Conservation (phyloP, 108 stramenopile species). For the Nannochloropsis salina region DNA sequence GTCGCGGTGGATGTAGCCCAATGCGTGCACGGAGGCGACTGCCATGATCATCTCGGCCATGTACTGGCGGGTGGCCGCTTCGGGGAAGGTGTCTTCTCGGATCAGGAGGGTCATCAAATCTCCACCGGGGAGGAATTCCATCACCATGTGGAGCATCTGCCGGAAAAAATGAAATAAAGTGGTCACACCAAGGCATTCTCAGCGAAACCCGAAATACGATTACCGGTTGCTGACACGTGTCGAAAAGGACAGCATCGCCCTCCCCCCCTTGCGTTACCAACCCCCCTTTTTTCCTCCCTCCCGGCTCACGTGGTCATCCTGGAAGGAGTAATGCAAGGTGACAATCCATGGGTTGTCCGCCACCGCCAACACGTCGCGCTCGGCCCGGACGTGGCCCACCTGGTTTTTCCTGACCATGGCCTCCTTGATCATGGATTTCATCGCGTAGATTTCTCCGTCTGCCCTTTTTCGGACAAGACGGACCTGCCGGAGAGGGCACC, state of each 20-base stretch:
- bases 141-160: constrained; percentile 60
- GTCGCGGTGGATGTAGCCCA: constrained; percentile 94
- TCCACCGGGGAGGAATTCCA: constrained; percentile 98
- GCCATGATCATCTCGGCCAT: constrained; percentile 95
- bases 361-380: constrained; percentile 82
- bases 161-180: neutral
- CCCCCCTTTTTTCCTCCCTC: constrained; percentile 44
- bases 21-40: constrained; percentile 69
- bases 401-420: constrained; percentile 99
- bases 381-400: constrained; percentile 93
- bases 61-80: constrained; percentile 81
- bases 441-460: constrained; percentile 71
- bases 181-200: neutral
- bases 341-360: constrained; percentile 93
- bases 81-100: constrained; percentile 62
- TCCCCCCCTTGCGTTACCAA: neutral
- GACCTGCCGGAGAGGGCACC: neutral
- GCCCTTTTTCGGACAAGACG: constrained; percentile 34
- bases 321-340: constrained; percentile 86
- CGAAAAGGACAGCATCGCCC: neutral
- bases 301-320: constrained; percentile 35
- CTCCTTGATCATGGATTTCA: constrained; percentile 99
- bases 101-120: constrained; percentile 95
- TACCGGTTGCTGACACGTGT: neutral
- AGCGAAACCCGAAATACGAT: neutral